phyloP scores from a whole-genome alignment of 2,329 filamentous ascomycete genomes.

The Hypocreales sp. region DNA sequence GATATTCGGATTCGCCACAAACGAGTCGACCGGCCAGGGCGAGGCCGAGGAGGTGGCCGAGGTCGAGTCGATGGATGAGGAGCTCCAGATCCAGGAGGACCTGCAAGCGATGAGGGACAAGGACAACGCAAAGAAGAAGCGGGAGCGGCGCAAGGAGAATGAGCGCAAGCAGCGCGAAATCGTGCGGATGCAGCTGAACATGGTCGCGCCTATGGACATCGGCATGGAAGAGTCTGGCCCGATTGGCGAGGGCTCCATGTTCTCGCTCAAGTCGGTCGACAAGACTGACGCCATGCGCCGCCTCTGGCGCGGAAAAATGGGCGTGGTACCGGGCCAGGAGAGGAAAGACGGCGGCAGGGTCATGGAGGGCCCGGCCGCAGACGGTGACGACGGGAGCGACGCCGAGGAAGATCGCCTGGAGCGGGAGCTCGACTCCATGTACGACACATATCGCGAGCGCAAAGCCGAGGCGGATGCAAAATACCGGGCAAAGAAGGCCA shows the following conservation, averaged over 20 bases:
- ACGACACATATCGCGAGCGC: slow-evolving; percentile 69
- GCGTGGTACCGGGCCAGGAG: slow-evolving; percentile 39
- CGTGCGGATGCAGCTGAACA: slow-evolving; percentile 92
- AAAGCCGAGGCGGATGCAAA: slow-evolving; percentile 73
- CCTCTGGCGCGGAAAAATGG: slow-evolving; percentile 59
- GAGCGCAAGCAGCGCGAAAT: slow-evolving; percentile 91
- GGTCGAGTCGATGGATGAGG: slow-evolving; percentile 85
- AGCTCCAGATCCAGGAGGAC: slow-evolving; percentile 79
- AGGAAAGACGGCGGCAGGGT: slow-evolving; percentile 42
- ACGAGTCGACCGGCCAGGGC: slow-evolving; percentile 40
- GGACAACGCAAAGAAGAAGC: slow-evolving; percentile 61
- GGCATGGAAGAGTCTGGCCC: slow-evolving; percentile 77
- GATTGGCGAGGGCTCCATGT: slow-evolving; percentile 68
- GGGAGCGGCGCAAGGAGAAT: slow-evolving; percentile 74
- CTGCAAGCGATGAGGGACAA: slow-evolving; percentile 69
- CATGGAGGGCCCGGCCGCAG: slow-evolving; percentile 32
- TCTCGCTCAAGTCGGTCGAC: slow-evolving; percentile 69
- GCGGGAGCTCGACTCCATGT: slow-evolving; percentile 72
- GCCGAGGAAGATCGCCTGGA: slow-evolving; percentile 74
- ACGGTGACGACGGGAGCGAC: slow-evolving; percentile 50
- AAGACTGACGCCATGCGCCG: slow-evolving; percentile 54
- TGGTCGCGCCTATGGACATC: slow-evolving; percentile 91
- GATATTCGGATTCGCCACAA: slow-evolving; percentile 72
- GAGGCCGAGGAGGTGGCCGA: slow-evolving; percentile 57
- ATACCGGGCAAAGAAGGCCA: slow-evolving; percentile 75